phyloP scores from a whole-genome alignment of 345 rosid genomes.

The Populus euphratica region DNA sequence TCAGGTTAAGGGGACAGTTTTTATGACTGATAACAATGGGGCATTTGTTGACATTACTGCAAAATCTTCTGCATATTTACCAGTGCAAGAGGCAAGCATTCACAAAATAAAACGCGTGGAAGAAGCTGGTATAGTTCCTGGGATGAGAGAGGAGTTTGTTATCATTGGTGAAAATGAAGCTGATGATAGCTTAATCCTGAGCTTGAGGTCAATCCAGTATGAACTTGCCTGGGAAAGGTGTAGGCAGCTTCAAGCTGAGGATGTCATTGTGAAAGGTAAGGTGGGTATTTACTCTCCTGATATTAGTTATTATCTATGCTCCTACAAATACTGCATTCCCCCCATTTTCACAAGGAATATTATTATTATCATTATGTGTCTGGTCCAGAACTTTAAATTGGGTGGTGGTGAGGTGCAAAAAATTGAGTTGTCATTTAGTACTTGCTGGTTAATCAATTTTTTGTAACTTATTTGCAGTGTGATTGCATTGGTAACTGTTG shows the following conservation, averaged over 20 bases:
- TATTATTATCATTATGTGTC: neutral
- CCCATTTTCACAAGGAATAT: neutral
- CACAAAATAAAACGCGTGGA: constrained; percentile 64
- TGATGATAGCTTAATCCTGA: constrained; percentile 80
- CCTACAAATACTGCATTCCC: neutral
- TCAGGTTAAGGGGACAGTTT: constrained; percentile 87
- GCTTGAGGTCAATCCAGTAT: constrained; percentile 66
- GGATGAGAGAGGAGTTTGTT: constrained; percentile 73
- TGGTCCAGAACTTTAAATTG: neutral
- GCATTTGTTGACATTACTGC: constrained; percentile 85
- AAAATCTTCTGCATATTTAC: constrained; percentile 78
- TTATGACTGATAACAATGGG: constrained; percentile 62
- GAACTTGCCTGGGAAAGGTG: constrained; percentile 97
- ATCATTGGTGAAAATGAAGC: constrained; percentile 75
- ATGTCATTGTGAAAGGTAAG: constrained; percentile 85
- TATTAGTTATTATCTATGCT: neutral
- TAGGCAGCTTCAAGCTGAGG: constrained; percentile 96
- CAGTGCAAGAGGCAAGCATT: constrained; percentile 77
- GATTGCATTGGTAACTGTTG: neutral
- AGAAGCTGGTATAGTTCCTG: constrained; percentile 87
- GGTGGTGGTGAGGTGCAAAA: neutral
- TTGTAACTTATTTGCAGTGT: neutral
- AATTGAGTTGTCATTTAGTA: neutral
- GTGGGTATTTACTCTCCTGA: constrained; percentile 30
- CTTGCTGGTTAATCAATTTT: neutral